These are phyloP conservation scores for Paramyrothecium roridum DNA, from an alignment of 2,329 filamentous ascomycete species.

Conservation along the genomic window DNA sequence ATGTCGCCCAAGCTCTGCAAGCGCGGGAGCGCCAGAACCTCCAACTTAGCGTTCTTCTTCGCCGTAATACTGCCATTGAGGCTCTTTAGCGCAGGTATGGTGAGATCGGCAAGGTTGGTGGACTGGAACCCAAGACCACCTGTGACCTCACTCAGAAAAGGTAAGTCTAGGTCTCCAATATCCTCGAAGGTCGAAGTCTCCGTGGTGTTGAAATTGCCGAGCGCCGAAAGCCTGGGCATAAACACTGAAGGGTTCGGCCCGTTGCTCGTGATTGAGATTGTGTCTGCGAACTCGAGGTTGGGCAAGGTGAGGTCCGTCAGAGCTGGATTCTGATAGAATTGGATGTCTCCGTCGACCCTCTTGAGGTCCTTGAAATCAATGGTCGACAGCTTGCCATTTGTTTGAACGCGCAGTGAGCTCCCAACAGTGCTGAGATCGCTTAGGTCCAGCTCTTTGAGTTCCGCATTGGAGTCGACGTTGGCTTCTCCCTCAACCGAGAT, in stretches of 20 bases:
- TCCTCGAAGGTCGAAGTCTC: constrained; percentile 16
- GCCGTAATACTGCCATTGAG: constrained; percentile 20
- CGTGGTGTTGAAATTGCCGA: constrained; percentile 19
- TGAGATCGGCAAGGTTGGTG: constrained; percentile 14
- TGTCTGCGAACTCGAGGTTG: constrained; percentile 17
- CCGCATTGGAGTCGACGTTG: constrained; percentile 16
- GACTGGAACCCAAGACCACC: constrained; percentile 18
- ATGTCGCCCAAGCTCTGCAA: constrained; percentile 15
- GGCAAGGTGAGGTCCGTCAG: constrained; percentile 12
- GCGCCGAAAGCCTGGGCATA: constrained; percentile 15
- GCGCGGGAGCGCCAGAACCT: constrained; percentile 19
- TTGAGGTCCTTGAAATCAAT: constrained; percentile 18
- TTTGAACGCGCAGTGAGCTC: constrained; percentile 16
- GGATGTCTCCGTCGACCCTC: constrained; percentile 17
- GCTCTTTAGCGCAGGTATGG: constrained; percentile 16
- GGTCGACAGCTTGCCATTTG: constrained; percentile 14
- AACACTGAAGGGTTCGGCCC: constrained; percentile 11
- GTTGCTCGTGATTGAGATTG: constrained; percentile 20
- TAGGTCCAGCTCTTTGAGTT: constrained; percentile 14
- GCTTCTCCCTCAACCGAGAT: constrained; percentile 18
- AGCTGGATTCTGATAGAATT: constrained; percentile 16
- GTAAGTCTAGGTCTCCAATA: constrained; percentile 14
- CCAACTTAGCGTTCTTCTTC: constrained; percentile 16
- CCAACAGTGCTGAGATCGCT: constrained; percentile 13
- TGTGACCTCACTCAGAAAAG: constrained; percentile 16